Base-by-base conservation (phyloP, 805 yeast species). In the Hanseniaspora vineae region DNA sequence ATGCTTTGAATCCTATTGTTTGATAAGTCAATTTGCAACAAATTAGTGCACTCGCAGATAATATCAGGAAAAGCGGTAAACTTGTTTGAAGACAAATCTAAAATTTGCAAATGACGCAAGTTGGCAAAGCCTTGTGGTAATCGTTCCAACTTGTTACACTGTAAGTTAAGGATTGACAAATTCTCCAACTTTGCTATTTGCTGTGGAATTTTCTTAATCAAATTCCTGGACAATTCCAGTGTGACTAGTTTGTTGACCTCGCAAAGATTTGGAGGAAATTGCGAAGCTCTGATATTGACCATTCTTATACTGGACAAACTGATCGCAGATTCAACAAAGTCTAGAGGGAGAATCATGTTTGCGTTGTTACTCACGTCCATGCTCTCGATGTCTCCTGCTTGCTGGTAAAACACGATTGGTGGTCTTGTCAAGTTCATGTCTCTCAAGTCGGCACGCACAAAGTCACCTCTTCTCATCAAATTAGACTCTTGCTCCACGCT, bases 301-400 rank as follows among this genome's bases (percentile, higher is more conserved):
- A 80, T 85, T 48, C 78, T 73, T 51, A 88, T 70, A 46, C 76
- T 75, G 29, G 75, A 72, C 56, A 88, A 69, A 57, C 84, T 84
- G 39, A 78, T 74, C 54, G 95, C 85, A 20, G 82, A 65, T 59
- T 87, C 95, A 56, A 89, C 79, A 60, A 89, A 89, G 58, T 88
- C 96, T 48, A 78, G 66, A 0, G 97, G 95, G 33, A 89, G 68
- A 50, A 80, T 77, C 46, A 90, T 81, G 15, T 94, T 83, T 3
- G 96, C 95, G 60, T 89, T 89, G 52, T 82, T 78, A 2, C 94
- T 83, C 9, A 87, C 86, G 62, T 89, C 90, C 51, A 89, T 69
- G 51, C 80, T 73, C 55, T 83, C 84, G 49, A 89, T 86, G 52
- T 85, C 90, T 48, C 81, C 75, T 0, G 95, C 84, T 50, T 78